These are phyloP conservation scores for Schrenkiella parvula DNA, from an alignment of 345 rosid species.

Conservation along the genomic window DNA sequence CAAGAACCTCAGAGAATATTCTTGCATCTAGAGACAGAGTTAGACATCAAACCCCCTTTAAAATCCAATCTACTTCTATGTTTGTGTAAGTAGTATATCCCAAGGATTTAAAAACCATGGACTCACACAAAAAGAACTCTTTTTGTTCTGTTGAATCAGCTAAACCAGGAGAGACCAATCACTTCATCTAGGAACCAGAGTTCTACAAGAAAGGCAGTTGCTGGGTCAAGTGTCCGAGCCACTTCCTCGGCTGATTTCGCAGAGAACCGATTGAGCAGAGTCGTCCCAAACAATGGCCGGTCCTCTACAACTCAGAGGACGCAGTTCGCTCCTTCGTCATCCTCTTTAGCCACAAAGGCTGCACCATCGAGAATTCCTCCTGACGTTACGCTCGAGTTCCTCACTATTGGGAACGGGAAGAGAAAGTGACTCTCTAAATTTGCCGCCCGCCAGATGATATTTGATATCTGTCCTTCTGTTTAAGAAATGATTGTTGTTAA, in stretches of 20 bases:
- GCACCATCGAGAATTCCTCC: constrained; percentile 47
- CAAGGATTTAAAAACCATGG: background rate
- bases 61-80: background rate
- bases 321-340: constrained; percentile 54
- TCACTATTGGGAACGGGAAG: constrained; percentile 49
- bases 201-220: constrained; percentile 60
- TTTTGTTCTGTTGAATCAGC: constrained; percentile 35
- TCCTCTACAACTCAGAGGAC: constrained; percentile 60
- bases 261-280: constrained; percentile 54
- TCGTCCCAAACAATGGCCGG: constrained; percentile 56
- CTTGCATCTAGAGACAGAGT: constrained; percentile 28
- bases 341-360: constrained; percentile 54
- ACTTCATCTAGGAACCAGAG: constrained; percentile 61
- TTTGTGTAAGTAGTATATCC: background rate
- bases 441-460: background rate
- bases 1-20: constrained; percentile 34
- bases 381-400: constrained; percentile 69
- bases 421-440: constrained; percentile 21
- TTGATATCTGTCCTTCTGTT: background rate
- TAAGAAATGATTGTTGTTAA: background rate
- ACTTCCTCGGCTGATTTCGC: constrained; percentile 72
- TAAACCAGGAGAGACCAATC: constrained; percentile 59
- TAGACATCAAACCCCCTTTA: constrained; percentile 2
- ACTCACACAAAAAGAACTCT: background rate
- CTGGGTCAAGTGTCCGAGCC: constrained; percentile 52